A percentile compares a stretch with the other conserved stretches of the same genome.
These are phyloP conservation scores for Lodderomyces pseudojiufengensis DNA, from an alignment of 1,139 yeast genomes.

Conservation along the genomic window DNA sequence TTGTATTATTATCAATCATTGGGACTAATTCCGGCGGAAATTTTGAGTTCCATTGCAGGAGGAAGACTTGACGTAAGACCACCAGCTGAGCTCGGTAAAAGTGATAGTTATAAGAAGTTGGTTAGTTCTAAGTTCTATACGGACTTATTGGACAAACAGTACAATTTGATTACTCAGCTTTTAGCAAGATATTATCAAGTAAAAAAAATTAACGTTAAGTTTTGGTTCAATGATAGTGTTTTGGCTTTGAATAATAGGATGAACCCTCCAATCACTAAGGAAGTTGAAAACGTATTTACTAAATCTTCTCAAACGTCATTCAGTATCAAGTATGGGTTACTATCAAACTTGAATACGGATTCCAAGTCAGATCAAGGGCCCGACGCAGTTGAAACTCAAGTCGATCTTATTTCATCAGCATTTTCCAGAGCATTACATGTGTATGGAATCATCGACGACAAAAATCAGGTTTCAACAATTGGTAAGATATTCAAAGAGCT, in stretches of 20 bases:
- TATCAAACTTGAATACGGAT: constrained; percentile 19
- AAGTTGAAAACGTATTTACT: constrained; percentile 33
- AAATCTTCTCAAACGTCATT: constrained; percentile 29
- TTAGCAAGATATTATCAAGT: constrained; percentile 85
- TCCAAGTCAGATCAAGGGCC: constrained; percentile 11
- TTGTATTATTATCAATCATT: constrained; percentile 74
- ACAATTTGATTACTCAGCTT: constrained; percentile 67
- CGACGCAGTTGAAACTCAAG: constrained; percentile 31
- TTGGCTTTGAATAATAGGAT: constrained; percentile 51
- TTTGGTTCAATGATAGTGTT: constrained; percentile 55
- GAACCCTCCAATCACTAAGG: constrained; percentile 35
- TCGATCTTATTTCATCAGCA: constrained; percentile 60
- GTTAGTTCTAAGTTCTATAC: constrained; percentile 45
- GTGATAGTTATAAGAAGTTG: constrained; percentile 55
- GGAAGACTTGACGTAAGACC: constrained; percentile 64
- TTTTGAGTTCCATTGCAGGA: constrained; percentile 65
- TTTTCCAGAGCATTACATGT: constrained; percentile 56
- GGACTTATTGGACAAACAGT: constrained; percentile 53
- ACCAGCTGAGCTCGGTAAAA: constrained; percentile 63
- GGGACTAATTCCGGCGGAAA: constrained; percentile 66
- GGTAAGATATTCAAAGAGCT: constrained; percentile 50
- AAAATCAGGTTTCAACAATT: constrained; percentile 47
- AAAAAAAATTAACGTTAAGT: constrained; percentile 56
- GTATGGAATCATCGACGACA: constrained; percentile 50
- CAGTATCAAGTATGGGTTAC: constrained; percentile 31